Percentiles rank a stretch among this genome's conserved stretches.
Evolutionary conservation across 2,329 filamentous ascomycete genomes (phyloP).

Genomic region (Scedosporium boydii): DNA sequence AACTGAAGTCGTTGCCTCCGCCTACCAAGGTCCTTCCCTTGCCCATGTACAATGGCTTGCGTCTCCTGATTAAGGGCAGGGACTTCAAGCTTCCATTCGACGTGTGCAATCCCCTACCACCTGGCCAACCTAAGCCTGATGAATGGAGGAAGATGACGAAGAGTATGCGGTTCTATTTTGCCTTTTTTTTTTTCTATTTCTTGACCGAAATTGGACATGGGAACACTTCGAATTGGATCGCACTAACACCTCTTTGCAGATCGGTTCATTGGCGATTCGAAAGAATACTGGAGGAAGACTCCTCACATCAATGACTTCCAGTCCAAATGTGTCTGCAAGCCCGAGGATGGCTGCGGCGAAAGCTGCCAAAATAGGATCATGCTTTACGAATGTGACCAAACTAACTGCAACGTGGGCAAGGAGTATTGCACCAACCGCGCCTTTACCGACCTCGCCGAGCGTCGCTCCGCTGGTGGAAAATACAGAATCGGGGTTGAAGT

Average conservation of each 20-base stretch:
- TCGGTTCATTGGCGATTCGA: constrained; percentile 80
- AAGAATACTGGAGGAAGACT: constrained; percentile 69
- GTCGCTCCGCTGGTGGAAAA: constrained; percentile 69
- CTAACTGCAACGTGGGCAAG: constrained; percentile 75
- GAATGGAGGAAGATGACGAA: constrained; percentile 89
- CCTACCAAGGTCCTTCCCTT: constrained; percentile 55
- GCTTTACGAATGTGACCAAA: constrained; percentile 91
- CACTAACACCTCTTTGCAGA: constrained; percentile 44
- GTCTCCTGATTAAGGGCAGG: constrained; percentile 59
- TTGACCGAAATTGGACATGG: constrained; percentile 9
- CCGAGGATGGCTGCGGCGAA: constrained; percentile 75
- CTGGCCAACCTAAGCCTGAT: constrained; percentile 81
- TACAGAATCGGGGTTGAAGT: constrained; percentile 94
- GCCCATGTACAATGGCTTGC: constrained; percentile 70
- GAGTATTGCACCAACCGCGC: constrained; percentile 74
- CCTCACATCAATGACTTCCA: constrained; percentile 65
- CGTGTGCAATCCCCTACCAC: constrained; percentile 77
- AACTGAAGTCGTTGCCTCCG: constrained; percentile 33
- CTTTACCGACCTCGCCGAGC: constrained; percentile 69
- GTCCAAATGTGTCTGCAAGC: constrained; percentile 68
- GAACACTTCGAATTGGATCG: neutral
- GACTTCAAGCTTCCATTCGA: constrained; percentile 88
- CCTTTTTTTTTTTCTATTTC: constrained; percentile 7
- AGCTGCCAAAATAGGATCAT: constrained; percentile 92
- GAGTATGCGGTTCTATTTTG: constrained; percentile 47